phyloP scores from a whole-genome alignment of 257 asterid genomes.

The Orobanche coerulescens region DNA sequence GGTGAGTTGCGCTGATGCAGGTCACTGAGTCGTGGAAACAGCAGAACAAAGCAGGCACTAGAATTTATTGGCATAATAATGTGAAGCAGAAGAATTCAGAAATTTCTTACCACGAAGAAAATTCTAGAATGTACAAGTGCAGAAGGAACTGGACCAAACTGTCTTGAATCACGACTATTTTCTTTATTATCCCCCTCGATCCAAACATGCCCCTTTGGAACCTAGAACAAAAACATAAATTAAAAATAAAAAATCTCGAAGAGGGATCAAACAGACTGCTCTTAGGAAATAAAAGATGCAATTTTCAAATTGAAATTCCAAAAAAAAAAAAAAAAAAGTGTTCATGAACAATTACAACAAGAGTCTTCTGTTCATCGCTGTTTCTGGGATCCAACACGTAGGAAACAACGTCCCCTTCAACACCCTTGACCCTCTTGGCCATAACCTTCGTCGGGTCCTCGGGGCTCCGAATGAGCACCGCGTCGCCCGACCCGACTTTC shows the following conservation, averaged over 20 bases:
- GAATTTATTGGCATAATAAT: too few relatives aligned
- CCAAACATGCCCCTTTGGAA: slow-evolving; percentile 85
- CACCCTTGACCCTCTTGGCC: slow-evolving; percentile 53
- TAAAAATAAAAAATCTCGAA: too few relatives aligned
- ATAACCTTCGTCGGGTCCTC: slow-evolving; percentile 44
- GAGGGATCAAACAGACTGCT: neutral
- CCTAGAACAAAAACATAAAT: slow-evolving; percentile 30
- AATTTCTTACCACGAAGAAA: slow-evolving; percentile 41
- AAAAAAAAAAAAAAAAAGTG: neutral
- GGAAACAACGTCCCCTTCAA: slow-evolving; percentile 58
- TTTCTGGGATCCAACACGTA: slow-evolving; percentile 29
- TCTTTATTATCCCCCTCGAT: slow-evolving; percentile 60
- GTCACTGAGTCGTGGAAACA: too few relatives aligned
- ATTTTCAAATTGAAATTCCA: neutral
- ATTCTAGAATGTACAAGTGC: slow-evolving; percentile 53
- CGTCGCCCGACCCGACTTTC: slow-evolving; percentile 51
- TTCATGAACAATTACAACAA: slow-evolving; percentile 32
- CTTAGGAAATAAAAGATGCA: neutral
- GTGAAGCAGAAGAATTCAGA: too few relatives aligned
- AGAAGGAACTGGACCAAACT: slow-evolving; percentile 71
- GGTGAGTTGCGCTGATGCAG: too few relatives aligned
- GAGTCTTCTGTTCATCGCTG: slow-evolving; percentile 32
- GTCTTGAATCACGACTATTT: slow-evolving; percentile 53
- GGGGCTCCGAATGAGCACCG: slow-evolving; percentile 61
- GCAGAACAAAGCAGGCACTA: neutral